Evolutionary conservation across 2,329 filamentous ascomycete genomes (phyloP).

Genomic region (Xylaria sp.): DNA sequence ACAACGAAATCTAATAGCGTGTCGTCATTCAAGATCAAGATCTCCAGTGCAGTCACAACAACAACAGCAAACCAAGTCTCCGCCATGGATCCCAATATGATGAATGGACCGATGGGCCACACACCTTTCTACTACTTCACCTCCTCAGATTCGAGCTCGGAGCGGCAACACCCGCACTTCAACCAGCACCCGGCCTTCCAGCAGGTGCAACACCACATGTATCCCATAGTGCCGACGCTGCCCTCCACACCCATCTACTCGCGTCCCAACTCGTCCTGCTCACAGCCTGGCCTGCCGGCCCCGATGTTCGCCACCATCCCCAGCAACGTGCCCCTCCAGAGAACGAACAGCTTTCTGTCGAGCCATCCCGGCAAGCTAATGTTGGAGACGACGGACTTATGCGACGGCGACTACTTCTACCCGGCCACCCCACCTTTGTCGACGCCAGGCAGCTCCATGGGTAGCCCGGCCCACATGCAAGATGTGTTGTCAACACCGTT

Average conservation of each 20-base stretch:
- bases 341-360: constrained; percentile 59
- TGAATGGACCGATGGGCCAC: constrained; percentile 59
- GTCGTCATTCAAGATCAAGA: background rate
- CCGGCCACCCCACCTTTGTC: constrained; percentile 86
- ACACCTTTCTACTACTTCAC: constrained; percentile 84
- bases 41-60: no score
- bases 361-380: constrained; percentile 44
- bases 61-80: constrained; percentile 16
- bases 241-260: constrained; percentile 61
- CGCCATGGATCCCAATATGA: constrained; percentile 61
- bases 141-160: constrained; percentile 61
- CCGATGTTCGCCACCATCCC: constrained; percentile 54
- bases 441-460: constrained; percentile 74
- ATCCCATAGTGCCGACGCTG: constrained; percentile 51
- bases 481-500: constrained; percentile 78
- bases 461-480: constrained; percentile 69
- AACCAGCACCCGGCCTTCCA: constrained; percentile 56
- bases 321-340: constrained; percentile 68
- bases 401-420: constrained; percentile 58
- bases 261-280: constrained; percentile 59
- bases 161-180: constrained; percentile 73
- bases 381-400: constrained; percentile 66
- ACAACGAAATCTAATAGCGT: constrained; percentile 23
- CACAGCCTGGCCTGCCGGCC: constrained; percentile 48
- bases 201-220: constrained; percentile 48